Base-by-base conservation (phyloP, 2,329 filamentous ascomycete genomes). In the Emydomyces testavorans region DNA sequence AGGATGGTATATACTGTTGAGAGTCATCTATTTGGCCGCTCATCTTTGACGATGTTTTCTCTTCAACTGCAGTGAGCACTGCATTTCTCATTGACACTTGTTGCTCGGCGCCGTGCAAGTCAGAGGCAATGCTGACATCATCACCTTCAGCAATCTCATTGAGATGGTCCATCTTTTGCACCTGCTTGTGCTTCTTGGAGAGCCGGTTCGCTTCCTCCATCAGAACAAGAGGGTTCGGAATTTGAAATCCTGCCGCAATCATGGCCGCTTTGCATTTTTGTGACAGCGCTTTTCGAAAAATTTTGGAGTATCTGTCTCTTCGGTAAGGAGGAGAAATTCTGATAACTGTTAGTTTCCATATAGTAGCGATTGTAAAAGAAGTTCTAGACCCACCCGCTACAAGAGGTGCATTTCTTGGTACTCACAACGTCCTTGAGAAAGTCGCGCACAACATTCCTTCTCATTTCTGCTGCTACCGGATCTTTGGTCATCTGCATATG, bases 261-360 rank as follows among this genome's bases (percentile, higher is more conserved):
- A 94, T 94, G 52, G 82, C 80, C 35, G 79, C 76, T 62, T 80
- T 79, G 29, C 92, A 80, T 64, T 93, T 94, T 39, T 75, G 67
- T 39, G 75, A 77, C 49, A 95, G 69, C 1, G 83, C 73, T 61
- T 85, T 92, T 62, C 90, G 82, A 65, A 96, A 98, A 46, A 98
- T 88, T 66, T 96, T 98, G 61, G 89, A 83, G 58, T 80, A 92
- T 36, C 83, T 77, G 59, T 98, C 90, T 64, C 94, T 95, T 57
- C 90, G 81, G 66, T 86, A 96, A 1, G 74, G 73, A 8, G 88
- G 89, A 11, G 84, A 89, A 52, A 92, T 78, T 23, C 83, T 84
- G 52, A 46, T 2, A 11, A 20, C 15, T 32, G 37, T 60, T 54
- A 61, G 57, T 51, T n/a, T 46, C 50, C 46, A 32, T 37, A 23